phyloP scores from a whole-genome alignment of 1,139 yeast species.

The Meyerozyma carpophila region DNA sequence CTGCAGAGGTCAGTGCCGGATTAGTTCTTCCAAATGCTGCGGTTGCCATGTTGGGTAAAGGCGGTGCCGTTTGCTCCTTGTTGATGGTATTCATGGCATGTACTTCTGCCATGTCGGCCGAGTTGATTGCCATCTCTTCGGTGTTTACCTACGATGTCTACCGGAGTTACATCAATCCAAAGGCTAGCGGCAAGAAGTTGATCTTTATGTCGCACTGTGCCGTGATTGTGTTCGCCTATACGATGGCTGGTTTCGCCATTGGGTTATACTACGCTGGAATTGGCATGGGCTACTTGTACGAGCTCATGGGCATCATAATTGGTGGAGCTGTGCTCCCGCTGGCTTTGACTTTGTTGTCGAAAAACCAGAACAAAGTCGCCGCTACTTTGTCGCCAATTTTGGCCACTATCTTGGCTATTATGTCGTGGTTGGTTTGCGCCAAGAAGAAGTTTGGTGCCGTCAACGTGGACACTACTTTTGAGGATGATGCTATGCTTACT shows the following conservation, averaged over 20 bases:
- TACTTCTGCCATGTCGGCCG: conserved; percentile 81
- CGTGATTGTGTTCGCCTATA: conserved; percentile 59
- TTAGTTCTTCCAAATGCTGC: conserved; percentile 85
- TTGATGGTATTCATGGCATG: conserved; percentile 79
- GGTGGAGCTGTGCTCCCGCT: conserved; percentile 13
- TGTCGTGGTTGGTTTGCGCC: conserved; percentile 63
- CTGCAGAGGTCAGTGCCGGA: conserved; percentile 73
- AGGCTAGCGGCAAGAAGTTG: conserved; percentile 66
- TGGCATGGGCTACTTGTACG: conserved; percentile 81
- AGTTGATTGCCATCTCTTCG: conserved; percentile 81
- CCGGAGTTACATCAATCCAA: conserved; percentile 72
- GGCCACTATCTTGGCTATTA: conserved; percentile 57
- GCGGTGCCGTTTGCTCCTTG: conserved; percentile 80
- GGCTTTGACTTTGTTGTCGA: conserved; percentile 15
- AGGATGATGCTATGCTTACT: conserved; percentile 76
- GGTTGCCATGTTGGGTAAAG: conserved; percentile 74
- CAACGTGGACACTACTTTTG: conserved; percentile 62
- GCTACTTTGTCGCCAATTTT: conserved; percentile 57
- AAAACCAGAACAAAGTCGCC: conserved; percentile 57
- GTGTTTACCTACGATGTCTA: conserved; percentile 81
- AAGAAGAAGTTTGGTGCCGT: conserved; percentile 47
- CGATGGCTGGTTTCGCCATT: conserved; percentile 76
- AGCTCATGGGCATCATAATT: conserved; percentile 73
- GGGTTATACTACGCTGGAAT: conserved; percentile 80
- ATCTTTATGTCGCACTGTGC: conserved; percentile 63